Percentiles rank a stretch among this genome's conserved stretches.
phyloP scores from a whole-genome alignment of 306 rosid genomes.

The Nissolia schottii region DNA sequence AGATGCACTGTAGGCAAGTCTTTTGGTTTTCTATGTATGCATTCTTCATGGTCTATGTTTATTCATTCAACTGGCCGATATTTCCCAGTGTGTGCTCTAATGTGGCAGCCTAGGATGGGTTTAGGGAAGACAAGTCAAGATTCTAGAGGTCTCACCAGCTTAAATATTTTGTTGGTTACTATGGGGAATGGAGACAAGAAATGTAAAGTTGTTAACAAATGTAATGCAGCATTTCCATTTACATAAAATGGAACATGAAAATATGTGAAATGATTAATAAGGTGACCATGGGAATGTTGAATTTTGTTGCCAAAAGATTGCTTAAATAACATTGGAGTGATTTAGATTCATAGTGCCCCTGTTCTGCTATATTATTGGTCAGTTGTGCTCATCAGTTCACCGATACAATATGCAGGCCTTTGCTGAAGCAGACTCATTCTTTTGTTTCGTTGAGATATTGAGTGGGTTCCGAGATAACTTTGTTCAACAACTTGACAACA shows the following conservation, averaged over 20 bases:
- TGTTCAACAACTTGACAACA: slow-evolving; percentile 97
- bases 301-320: neutral
- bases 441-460: slow-evolving; percentile 95
- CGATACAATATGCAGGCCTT: slow-evolving; percentile 59
- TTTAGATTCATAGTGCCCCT: neutral
- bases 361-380: neutral
- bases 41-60: neutral
- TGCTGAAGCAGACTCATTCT: slow-evolving; percentile 96
- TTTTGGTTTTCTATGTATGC: neutral
- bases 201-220: neutral
- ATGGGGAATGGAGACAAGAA: neutral
- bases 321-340: neutral
- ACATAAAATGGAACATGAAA: neutral
- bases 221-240: neutral
- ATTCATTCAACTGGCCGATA: slow-evolving; percentile 12
- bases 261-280: slow-evolving; percentile 14
- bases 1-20: neutral
- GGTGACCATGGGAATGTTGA: neutral
- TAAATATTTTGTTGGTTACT: neutral
- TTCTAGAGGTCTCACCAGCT: neutral
- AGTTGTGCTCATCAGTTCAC: slow-evolving; percentile 30
- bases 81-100: neutral
- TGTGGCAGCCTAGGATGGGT: neutral
- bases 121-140: neutral
- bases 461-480: slow-evolving; percentile 96